phyloP scores from a whole-genome alignment of 768 basidiomycete species.

The Cystofilobasidium capitatum region DNA sequence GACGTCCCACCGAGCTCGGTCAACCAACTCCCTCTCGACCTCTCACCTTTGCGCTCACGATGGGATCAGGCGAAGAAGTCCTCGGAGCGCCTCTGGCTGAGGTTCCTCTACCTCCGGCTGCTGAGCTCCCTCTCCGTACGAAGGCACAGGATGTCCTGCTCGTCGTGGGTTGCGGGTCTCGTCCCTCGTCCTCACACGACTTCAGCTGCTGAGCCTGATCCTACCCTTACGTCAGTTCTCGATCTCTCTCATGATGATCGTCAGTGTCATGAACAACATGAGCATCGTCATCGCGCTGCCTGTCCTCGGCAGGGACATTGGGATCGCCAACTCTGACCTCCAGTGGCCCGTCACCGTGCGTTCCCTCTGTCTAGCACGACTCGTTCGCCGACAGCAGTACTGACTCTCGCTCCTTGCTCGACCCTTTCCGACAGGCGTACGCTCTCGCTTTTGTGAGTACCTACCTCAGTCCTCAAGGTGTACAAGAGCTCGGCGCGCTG shows the following conservation, averaged over 20 bases:
- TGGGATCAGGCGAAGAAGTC: not conserved
- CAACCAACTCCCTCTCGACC: too few species aligned
- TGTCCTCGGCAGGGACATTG: slow-evolving; percentile 36
- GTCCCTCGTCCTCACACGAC: not conserved
- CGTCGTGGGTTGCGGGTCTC: not conserved
- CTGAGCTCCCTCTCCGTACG: not conserved
- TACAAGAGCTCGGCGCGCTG: too few species aligned
- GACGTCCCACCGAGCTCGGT: too few species aligned
- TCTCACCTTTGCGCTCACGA: too few species aligned
- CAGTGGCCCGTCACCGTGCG: slow-evolving; percentile 39
- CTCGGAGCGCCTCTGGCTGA: not conserved
- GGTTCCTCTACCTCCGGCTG: not conserved
- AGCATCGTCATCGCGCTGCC: slow-evolving; percentile 27
- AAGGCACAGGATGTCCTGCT: not conserved
- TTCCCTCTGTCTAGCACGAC: too few species aligned
- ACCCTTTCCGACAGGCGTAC: too few species aligned
- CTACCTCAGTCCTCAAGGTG: not conserved
- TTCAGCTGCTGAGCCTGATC: not conserved
- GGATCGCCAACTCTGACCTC: slow-evolving; percentile 33
- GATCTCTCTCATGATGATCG: not conserved
- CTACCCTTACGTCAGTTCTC: not conserved
- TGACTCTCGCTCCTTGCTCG: too few species aligned
- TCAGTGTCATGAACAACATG: not conserved
- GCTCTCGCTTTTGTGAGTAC: slow-evolving; percentile 31
- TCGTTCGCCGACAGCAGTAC: too few species aligned